Percentiles rank a stretch among this genome's conserved stretches.
phyloP scores from a whole-genome alignment of 805 yeast genomes.

The Teunomyces panamensis region DNA sequence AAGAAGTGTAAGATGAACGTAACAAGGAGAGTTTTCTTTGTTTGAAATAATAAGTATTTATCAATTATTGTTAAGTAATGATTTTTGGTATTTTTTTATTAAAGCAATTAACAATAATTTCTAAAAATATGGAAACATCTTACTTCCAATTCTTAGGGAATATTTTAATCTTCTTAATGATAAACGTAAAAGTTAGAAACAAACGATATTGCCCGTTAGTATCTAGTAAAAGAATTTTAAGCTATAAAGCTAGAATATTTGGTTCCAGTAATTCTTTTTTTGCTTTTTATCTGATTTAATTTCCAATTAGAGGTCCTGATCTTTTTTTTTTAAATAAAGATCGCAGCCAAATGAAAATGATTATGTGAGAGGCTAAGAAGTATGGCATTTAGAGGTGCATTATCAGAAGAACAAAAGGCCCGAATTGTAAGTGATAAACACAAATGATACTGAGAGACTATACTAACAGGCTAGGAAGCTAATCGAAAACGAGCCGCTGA shows the following conservation, averaged over 20 bases:
- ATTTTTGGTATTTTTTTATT: no score
- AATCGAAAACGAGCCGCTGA: slow-evolving; percentile 64
- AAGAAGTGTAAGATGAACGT: background rate
- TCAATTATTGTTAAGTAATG: no score
- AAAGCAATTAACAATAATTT: no score
- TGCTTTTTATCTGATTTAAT: background rate
- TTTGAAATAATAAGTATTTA: background rate
- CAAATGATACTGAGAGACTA: background rate
- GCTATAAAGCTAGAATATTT: background rate
- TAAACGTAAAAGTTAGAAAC: no score
- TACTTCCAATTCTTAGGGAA: no score
- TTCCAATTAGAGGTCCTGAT: background rate
- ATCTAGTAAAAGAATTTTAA: no score
- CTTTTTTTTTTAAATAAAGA: background rate
- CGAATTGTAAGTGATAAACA: slow-evolving; percentile 26
- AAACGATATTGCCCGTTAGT: no score
- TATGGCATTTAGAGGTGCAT: slow-evolving; percentile 1
- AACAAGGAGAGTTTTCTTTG: background rate
- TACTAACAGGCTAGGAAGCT: slow-evolving; percentile 46
- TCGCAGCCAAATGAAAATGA: background rate
- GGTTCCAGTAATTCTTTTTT: background rate
- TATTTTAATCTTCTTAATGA: no score
- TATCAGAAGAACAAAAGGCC: slow-evolving; percentile 3
- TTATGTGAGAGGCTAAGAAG: background rate
- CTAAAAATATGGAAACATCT: no score